Evolutionary conservation across 371 early-diverging fungal species (phyloP), one percentile per base, ranked within the genome.

Genomic region (Rhizomucor pusillus): DNA sequence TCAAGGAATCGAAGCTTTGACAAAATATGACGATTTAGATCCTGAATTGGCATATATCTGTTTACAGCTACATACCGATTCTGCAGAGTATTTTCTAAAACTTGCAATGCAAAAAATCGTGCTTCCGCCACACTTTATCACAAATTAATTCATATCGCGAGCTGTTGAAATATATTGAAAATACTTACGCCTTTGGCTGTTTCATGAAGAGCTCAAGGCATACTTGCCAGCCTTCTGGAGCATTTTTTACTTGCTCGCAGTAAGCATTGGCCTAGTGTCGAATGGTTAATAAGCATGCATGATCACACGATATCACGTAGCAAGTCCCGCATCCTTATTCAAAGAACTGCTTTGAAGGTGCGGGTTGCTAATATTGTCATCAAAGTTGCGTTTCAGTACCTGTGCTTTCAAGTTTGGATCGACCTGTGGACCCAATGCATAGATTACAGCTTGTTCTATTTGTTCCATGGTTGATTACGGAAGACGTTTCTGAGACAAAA

Each of bases 221-320:
- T 37, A 90, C 64, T 73, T 87, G 87, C 94, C 95, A 95, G 37
- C 94, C 95, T 48, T 91, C 87, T 1, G 82, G 71, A 39, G 91
- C 86, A 41, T 72, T 72, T 62, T 86, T 88, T 40, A 97, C 77
- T 67, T 88, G 84, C 57, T 91, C 90, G 66, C 89, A 93, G 68
- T 89, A 96, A 49, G 84, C 83, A 40, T 80, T 91, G 1, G 95
- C 97, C 90, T 94, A 79, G 33, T 52, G 6, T 12, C 41, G 5
- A 19, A 29, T 29, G 5, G 29, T 29, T 29, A 29, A 29, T 29
- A 29, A 29, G 3, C 29, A 29, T 7, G 29, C 29, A 3, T 7
- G 5, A 36, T 18, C 24, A 23, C 35, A 35, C 40, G 41, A 20
- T 39, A 24, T 19, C 43, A 41, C 44, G 14, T 29, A 29, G 29